Evolutionary conservation across 805 yeast species (phyloP), one percentile per base, ranked within the genome.

Genomic region (Metschnikowia corniflorae): DNA sequence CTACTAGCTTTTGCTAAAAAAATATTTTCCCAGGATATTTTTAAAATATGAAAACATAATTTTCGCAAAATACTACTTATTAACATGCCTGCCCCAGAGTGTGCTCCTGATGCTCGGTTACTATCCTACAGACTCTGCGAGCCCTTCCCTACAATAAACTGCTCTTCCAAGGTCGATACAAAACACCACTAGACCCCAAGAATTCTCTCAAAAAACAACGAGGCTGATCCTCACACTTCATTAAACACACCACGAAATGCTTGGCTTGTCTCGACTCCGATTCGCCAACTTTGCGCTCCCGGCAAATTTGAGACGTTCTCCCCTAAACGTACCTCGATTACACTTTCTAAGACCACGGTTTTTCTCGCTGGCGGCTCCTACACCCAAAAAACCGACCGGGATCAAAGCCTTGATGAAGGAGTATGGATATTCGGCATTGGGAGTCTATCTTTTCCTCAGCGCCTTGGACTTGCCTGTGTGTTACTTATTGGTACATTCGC

Each of bases 371-470:
- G 39, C 29, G 4, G 25, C 21, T 8, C 37, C 36, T 8, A 21
- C 27, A 16, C 26, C 42, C n/a, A 37, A 35, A 43, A 63, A 68
- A 34, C 61, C 70, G 14, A 57, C 63, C 2, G 79, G 80, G 10
- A 58, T 77, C 23, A 86, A 78, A 57, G 80, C 75, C 8, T 68
- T 93, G 44, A 73, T 85, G 53, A 81, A 84, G 54, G 82, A 85
- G 54, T 93, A 93, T 58, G 98, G 98, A 0, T 87, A 83, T 66
- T 77, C 94, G 13, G 97, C 96, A 0, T 63, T 91, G 10, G 95
- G 87, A 10, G 86, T 91, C 0, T 93, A 93, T 54, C 50, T 87
- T 15, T 82, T 75, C 2, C 57, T 93, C n/a, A 72, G 86, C 2
- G 67, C 71, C 16, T 60, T 93, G 18, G 97, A 93, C 55, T 69